phyloP scores from a whole-genome alignment of 441 rosid species.

The Theobroma grandiflorum region DNA sequence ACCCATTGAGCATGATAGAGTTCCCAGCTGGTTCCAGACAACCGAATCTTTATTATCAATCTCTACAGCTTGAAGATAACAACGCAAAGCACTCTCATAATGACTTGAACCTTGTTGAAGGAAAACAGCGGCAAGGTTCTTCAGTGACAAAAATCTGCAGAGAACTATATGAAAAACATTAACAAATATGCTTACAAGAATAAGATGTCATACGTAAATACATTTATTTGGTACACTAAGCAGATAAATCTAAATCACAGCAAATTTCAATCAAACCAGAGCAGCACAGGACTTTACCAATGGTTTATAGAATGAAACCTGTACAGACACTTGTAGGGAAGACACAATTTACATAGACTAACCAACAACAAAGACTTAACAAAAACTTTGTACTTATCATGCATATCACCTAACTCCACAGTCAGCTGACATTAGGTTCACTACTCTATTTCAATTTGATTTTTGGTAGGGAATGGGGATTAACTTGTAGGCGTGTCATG shows the following conservation, averaged over 20 bases:
- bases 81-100: conserved; percentile 86
- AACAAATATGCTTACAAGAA: conserved; percentile 6
- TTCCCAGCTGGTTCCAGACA: conserved; percentile 98
- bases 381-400: neutral
- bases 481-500: neutral
- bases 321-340: neutral
- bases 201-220: neutral
- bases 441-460: neutral
- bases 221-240: neutral
- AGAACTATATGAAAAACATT: conserved; percentile 13
- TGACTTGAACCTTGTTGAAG: conserved; percentile 90
- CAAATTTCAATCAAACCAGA: conserved; percentile 16
- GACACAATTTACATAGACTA: neutral
- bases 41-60: conserved; percentile 97
- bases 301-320: conserved; percentile 8
- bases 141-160: conserved; percentile 91
- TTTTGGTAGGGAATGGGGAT: neutral
- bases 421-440: neutral
- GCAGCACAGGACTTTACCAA: neutral
- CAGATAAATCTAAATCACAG: neutral
- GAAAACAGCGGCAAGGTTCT: conserved; percentile 92
- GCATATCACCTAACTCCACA: neutral
- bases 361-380: neutral
- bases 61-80: conserved; percentile 99
- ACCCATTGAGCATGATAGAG: conserved; percentile 96